A percentile compares a stretch with the other conserved stretches of the same genome.
Evolutionary conservation across 257 asterid species (phyloP).

Genomic region (Gentiana macrophylla): DNA sequence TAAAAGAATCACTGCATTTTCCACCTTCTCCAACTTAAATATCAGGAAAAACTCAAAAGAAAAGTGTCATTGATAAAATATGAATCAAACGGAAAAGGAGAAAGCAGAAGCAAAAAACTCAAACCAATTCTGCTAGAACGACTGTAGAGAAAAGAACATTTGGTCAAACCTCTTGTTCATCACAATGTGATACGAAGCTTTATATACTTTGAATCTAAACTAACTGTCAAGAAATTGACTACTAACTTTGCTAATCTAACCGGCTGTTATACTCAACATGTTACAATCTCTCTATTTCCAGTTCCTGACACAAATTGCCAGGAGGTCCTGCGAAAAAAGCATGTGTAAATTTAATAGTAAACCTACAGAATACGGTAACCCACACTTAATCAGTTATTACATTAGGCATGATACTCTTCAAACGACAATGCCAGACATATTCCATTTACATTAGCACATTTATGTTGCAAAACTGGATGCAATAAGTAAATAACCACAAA

Average conservation of each 20-base stretch:
- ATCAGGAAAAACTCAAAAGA: not conserved
- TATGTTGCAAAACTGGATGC: slow-evolving; percentile 2
- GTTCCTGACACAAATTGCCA: not conserved
- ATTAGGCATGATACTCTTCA: no score
- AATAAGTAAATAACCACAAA: not conserved
- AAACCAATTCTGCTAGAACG: no score
- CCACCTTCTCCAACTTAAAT: not conserved
- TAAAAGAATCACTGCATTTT: not conserved
- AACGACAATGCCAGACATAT: no score
- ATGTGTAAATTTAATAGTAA: no score
- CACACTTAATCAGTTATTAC: no score
- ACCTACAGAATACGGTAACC: no score
- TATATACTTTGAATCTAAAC: no score
- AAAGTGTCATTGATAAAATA: not conserved
- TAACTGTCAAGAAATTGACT: no score
- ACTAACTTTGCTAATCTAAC: not conserved
- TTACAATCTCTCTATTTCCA: slow-evolving; percentile 1
- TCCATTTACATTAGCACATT: no score
- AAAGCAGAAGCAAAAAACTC: not conserved
- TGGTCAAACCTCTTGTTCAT: no score
- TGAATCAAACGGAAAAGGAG: not conserved
- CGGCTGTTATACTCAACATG: not conserved
- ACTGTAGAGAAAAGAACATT: no score
- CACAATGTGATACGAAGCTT: no score
- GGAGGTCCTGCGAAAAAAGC: not conserved